Percentiles rank a stretch among this genome's conserved stretches.
Conservation (phyloP, 2,329 filamentous ascomycete genomes). For the Ophiostoma piceae region DNA sequence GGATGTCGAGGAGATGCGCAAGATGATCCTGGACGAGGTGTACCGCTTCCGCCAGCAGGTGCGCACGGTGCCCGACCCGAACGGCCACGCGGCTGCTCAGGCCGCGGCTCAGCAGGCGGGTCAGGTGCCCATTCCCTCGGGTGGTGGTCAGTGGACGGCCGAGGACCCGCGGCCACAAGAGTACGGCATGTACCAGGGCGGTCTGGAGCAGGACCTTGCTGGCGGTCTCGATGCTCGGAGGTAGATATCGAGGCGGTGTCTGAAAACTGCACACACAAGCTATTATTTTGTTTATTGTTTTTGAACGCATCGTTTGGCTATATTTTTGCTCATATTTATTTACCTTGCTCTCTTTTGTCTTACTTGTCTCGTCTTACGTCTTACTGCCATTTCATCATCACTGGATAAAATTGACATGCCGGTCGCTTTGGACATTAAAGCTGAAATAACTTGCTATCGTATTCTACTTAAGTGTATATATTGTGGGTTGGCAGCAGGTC, state of each 20-base stretch:
- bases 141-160: slow-evolving; percentile 51
- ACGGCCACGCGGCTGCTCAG: slow-evolving; percentile 26
- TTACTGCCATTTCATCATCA: not conserved
- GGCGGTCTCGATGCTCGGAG: slow-evolving; percentile 6
- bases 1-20: slow-evolving; percentile 89
- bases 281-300: not conserved
- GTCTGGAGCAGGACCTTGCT: slow-evolving; percentile 56
- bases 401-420: not conserved
- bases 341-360: not conserved
- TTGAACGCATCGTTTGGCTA: not conserved
- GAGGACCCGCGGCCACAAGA: slow-evolving; percentile 59
- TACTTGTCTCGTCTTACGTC: not conserved
- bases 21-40: slow-evolving; percentile 96
- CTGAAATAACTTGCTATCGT: too few relatives aligned
- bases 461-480: too few relatives aligned
- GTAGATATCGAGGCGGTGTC: not conserved
- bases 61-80: slow-evolving; percentile 45
- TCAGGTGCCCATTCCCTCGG: slow-evolving; percentile 50
- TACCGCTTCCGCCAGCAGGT: slow-evolving; percentile 68
- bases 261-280: not conserved
- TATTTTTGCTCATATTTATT: not conserved
- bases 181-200: slow-evolving; percentile 45
- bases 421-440: not conserved
- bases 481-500: too few relatives aligned
- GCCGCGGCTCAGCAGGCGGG: slow-evolving; percentile 35